A percentile compares a stretch with the other conserved stretches of the same genome.
Evolutionary conservation across 176 grass and related monocot genomes (phyloP).

Genomic region (Cenchrus fungigraminus): DNA sequence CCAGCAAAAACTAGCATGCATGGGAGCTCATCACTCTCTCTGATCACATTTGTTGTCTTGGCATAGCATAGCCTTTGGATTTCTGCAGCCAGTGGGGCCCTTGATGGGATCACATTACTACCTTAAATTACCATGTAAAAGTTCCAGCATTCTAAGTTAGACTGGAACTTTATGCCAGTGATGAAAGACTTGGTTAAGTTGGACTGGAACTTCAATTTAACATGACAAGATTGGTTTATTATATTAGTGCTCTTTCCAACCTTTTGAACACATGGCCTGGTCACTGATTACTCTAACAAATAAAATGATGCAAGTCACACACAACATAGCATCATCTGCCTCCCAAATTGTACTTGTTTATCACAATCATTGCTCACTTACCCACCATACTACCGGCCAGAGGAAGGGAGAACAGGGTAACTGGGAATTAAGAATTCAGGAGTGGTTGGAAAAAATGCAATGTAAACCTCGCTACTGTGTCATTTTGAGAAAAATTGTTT

Average conservation of each 20-base stretch:
- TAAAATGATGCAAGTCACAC: neutral
- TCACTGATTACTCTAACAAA: neutral
- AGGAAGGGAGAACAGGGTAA: no score
- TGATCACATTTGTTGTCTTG: constrained; percentile 1
- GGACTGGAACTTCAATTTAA: no score
- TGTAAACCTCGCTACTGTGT: no score
- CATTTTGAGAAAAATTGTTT: no score
- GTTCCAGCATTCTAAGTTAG: neutral
- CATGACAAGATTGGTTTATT: neutral
- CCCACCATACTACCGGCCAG: neutral
- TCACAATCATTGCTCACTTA: constrained; percentile 19
- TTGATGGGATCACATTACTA: constrained; percentile 23
- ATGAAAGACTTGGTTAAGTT: neutral
- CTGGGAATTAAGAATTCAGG: no score
- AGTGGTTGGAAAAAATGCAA: no score
- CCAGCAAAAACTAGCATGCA: neutral
- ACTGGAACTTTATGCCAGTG: neutral
- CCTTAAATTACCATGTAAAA: neutral
- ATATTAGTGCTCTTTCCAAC: neutral
- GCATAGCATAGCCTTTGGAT: constrained; percentile 1
- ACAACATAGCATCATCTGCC: neutral
- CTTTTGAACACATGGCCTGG: no score
- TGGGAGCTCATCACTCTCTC: no score
- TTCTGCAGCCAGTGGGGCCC: neutral
- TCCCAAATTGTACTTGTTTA: constrained; percentile 20